A percentile compares a stretch with the other conserved stretches of the same genome.
These are phyloP conservation scores for Colletotrichum spinosum DNA, from an alignment of 2,329 filamentous ascomycete genomes.

Conservation along the genomic window DNA sequence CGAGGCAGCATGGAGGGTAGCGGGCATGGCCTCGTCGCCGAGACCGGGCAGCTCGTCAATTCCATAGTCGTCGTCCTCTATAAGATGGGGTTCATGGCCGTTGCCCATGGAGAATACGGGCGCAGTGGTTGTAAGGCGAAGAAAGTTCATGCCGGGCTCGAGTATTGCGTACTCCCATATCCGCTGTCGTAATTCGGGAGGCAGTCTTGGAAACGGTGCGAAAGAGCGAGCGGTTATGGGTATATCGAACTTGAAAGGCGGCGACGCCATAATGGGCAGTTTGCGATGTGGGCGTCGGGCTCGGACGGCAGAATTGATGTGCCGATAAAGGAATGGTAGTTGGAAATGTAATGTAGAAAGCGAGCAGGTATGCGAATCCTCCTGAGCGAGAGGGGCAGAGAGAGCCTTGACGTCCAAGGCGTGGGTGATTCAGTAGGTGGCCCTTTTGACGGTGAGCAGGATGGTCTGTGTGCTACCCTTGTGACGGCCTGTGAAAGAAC, in stretches of 20 bases:
- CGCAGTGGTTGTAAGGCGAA: slow-evolving; percentile 36
- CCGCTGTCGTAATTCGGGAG: slow-evolving; percentile 48
- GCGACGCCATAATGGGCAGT: slow-evolving; percentile 4
- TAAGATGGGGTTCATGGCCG: background rate
- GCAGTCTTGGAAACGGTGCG: slow-evolving; percentile 46
- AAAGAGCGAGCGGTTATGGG: slow-evolving; percentile 47
- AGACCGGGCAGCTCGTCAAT: slow-evolving; percentile 40
- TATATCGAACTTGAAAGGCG: slow-evolving; percentile 46
- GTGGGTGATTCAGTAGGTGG: too few relatives aligned
- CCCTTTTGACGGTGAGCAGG: too few relatives aligned
- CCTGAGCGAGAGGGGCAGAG: too few relatives aligned
- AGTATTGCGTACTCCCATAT: slow-evolving; percentile 49
- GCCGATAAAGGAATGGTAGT: background rate
- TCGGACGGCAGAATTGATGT: slow-evolving; percentile 1
- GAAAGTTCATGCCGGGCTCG: slow-evolving; percentile 50
- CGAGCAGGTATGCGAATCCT: too few relatives aligned
- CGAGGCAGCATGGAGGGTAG: slow-evolving; percentile 34
- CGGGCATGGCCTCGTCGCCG: slow-evolving; percentile 39
- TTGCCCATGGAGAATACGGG: background rate
- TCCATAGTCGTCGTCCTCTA: slow-evolving; percentile 34
- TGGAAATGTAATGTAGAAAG: too few relatives aligned
- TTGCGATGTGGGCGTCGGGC: too few relatives aligned
- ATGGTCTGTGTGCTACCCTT: too few relatives aligned
- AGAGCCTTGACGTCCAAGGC: too few relatives aligned
- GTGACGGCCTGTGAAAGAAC: too few relatives aligned